Conservation (phyloP, 2,329 filamentous ascomycete genomes). For the Monosporascus cannonballus region DNA sequence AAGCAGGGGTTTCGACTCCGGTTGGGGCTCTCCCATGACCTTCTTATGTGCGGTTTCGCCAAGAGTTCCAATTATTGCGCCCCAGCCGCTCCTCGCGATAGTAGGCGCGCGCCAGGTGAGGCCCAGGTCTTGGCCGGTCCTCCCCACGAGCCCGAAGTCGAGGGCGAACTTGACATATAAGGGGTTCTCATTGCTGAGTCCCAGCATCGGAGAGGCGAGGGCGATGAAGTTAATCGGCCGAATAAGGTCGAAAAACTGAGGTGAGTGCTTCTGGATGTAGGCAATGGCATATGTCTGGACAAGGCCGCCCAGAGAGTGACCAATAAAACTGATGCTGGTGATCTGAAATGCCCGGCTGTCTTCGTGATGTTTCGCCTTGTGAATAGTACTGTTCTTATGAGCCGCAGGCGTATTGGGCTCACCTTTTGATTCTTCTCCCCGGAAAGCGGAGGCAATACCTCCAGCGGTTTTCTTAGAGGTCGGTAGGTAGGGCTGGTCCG, state of each 20-base stretch:
- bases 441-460: constrained; percentile 33
- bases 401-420: constrained; percentile 39
- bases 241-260: constrained; percentile 81
- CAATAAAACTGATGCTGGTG: constrained; percentile 92
- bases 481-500: constrained; percentile 84
- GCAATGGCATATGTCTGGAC: constrained; percentile 92
- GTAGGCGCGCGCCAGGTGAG: constrained; percentile 90
- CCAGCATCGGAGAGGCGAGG: constrained; percentile 80
- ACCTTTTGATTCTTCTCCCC: constrained; percentile 33
- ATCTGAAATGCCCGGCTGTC: constrained; percentile 65
- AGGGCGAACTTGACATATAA: constrained; percentile 95
- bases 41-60: constrained; percentile 60
- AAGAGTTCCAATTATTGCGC: constrained; percentile 76
- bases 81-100: constrained; percentile 80
- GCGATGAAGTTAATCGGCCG: constrained; percentile 86
- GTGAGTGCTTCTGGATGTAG: constrained; percentile 94
- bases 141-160: constrained; percentile 92
- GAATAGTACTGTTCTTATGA: constrained; percentile 58
- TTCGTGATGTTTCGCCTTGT: constrained; percentile 28
- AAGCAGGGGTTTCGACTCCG: constrained; percentile 81
- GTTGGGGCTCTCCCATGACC: constrained; percentile 55
- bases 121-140: constrained; percentile 90
- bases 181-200: constrained; percentile 94
- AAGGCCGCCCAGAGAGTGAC: constrained; percentile 83
- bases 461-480: constrained; percentile 44